phyloP scores from a whole-genome alignment of 2,329 filamentous ascomycete genomes.

The Aspergillus proliferans region DNA sequence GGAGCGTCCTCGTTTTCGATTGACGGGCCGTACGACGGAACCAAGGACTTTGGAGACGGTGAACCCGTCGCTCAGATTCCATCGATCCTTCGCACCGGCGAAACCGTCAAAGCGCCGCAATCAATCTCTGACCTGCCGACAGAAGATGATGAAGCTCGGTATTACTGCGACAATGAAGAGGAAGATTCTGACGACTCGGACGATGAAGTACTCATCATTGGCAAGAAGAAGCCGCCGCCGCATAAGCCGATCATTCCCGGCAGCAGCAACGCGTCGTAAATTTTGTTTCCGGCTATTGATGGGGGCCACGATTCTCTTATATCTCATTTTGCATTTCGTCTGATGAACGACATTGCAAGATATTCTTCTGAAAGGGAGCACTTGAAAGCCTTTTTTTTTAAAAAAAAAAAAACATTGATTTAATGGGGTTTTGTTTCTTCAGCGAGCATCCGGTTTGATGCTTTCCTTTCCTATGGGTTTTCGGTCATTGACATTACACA shows the following conservation, averaged over 20 bases:
- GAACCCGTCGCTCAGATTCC: slow-evolving; percentile 23
- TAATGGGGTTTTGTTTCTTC: background rate
- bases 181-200: slow-evolving; percentile 35
- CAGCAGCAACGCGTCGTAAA: slow-evolving; percentile 7
- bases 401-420: background rate
- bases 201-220: slow-evolving; percentile 38
- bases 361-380: background rate
- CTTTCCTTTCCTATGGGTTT: slow-evolving; percentile 3
- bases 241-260: slow-evolving; percentile 16
- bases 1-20: slow-evolving; percentile 42
- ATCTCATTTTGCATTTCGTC: background rate
- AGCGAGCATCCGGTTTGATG: slow-evolving; percentile 5
- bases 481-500: background rate
- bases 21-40: slow-evolving; percentile 24
- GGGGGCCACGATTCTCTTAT: background rate
- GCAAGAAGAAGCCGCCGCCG: slow-evolving; percentile 25
- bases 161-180: slow-evolving; percentile 39
- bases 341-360: background rate
- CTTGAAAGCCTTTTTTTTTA: background rate
- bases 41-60: slow-evolving; percentile 21
- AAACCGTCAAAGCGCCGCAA: slow-evolving; percentile 33
- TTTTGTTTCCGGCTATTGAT: slow-evolving; percentile 1
- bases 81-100: slow-evolving; percentile 36
- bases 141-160: slow-evolving; percentile 34
- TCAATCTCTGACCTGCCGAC: slow-evolving; percentile 14